phyloP scores from a whole-genome alignment of 768 basidiomycete species.

The Agaricus subrufescens region DNA sequence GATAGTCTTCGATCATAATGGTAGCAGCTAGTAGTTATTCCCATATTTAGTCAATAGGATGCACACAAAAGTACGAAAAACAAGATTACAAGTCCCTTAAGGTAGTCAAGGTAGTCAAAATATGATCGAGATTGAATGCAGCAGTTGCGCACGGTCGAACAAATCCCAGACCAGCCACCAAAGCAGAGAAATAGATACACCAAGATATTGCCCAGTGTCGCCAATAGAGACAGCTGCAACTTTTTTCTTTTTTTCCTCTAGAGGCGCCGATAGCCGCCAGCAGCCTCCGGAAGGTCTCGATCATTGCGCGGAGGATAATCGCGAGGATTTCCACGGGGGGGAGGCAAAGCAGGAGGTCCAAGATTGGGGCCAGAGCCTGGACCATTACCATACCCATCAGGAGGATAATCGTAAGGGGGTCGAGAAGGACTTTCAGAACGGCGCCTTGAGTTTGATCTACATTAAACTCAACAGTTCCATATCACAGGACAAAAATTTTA shows the following conservation, averaged over 20 bases:
- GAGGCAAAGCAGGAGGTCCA: slow-evolving; percentile 8
- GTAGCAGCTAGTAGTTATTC: slow-evolving; percentile 4
- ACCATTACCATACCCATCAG: slow-evolving; percentile 41
- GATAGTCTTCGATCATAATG: slow-evolving; percentile 2
- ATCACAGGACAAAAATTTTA: slow-evolving; percentile 13
- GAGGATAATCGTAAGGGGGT: slow-evolving; percentile 49
- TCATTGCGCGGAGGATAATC: slow-evolving; percentile 47
- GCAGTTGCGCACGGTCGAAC: background rate
- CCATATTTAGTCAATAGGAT: slow-evolving; percentile 11
- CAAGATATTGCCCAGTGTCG: background rate
- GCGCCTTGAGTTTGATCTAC: slow-evolving; percentile 58
- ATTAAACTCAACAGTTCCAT: background rate
- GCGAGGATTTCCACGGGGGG: slow-evolving; percentile 21
- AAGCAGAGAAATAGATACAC: slow-evolving; percentile 4
- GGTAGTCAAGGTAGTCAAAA: slow-evolving; percentile 7
- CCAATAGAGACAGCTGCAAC: background rate
- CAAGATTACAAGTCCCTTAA: slow-evolving; percentile 10
- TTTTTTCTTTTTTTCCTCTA: slow-evolving; percentile 14
- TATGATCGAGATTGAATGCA: background rate
- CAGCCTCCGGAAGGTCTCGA: slow-evolving; percentile 38
- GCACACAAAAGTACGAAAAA: background rate
- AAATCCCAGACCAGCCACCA: slow-evolving; percentile 1
- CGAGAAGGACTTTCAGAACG: slow-evolving; percentile 68
- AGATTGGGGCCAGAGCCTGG: slow-evolving; percentile 5
- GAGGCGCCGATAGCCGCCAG: slow-evolving; percentile 36